Percentiles rank a stretch among this genome's conserved stretches.
These are phyloP conservation scores for Apiospora malaysiana DNA, from an alignment of 2,329 filamentous ascomycete species.

Conservation along the genomic window DNA sequence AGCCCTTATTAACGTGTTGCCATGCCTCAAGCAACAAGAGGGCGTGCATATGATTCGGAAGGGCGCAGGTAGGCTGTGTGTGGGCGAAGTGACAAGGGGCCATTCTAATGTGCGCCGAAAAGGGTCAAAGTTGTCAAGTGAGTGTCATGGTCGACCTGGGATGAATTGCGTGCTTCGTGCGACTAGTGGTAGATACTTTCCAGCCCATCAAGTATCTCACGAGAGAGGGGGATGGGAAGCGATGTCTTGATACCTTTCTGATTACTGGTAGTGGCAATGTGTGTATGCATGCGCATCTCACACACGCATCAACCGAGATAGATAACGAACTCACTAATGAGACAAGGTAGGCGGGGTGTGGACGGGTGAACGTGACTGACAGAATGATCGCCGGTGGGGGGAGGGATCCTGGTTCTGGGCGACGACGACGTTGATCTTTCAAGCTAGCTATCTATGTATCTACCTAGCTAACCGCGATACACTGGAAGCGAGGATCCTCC, in stretches of 20 bases:
- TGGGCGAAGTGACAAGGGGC: background rate
- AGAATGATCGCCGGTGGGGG: slow-evolving; percentile 13
- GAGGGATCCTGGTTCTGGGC: background rate
- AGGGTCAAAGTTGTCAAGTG: background rate
- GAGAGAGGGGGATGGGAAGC: background rate
- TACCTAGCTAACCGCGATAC: background rate
- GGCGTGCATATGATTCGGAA: background rate
- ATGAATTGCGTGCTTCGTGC: background rate
- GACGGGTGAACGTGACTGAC: slow-evolving; percentile 11
- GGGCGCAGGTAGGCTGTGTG: background rate
- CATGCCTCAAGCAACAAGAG: background rate
- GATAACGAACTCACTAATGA: slow-evolving; percentile 8
- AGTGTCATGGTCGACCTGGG: background rate
- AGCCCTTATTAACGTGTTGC: background rate
- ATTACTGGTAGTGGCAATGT: background rate
- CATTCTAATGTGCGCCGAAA: background rate
- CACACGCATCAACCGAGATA: background rate
- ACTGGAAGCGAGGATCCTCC: background rate
- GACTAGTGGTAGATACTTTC: background rate
- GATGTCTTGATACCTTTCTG: background rate
- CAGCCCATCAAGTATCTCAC: background rate
- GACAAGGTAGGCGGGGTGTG: slow-evolving; percentile 4
- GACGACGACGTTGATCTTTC: slow-evolving; percentile 14
- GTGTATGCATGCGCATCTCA: background rate
- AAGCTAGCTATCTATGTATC: background rate